Evolutionary conservation across 305 asterid species (phyloP), one percentile per base, ranked within the genome.

Genomic region (Stenogyne calaminthoides): DNA sequence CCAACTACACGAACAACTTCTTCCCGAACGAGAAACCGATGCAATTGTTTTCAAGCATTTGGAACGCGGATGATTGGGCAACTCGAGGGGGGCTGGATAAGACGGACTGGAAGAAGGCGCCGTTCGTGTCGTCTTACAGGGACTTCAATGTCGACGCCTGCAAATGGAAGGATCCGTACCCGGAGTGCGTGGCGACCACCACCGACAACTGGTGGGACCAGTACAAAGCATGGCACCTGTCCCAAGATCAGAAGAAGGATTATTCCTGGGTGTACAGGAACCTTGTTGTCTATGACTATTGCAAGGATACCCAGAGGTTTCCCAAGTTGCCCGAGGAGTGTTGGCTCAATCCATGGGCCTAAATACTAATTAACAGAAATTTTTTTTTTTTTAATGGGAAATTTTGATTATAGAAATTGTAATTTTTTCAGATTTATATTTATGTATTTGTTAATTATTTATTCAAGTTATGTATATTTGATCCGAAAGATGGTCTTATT

Each of bases 11-110:
- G 18, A 94, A 94, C 91, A 83, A 74, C 32, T 94, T 94, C 90
- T 94, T 83, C 84, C 99, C 99, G 0, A 80, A 76, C 15, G 78
- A 86, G 80, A 87, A 91, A 80, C 98, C 98, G 12, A 94, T 94
- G 98, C 86, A 84, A 82, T 63, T 94, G 11, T 90, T 94, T 76
- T 94, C 99, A 4, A 94, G 96, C 87, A 91, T 94, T 27, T 94
- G 97, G 98, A 86, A 94, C 29, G 99, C 95, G 0, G 98, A 93
- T n/a, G 97, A 93, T 76, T 93, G 98, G 97, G 97, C 98, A 7
- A 89, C 99, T 0, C 68, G 96, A 25, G 99, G 98, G 7, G 99
- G 99, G 2, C 79, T 88, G 20, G 97, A 91, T 84, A 94, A 94
- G 83, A 94, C 97, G 14, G 88, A 90, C 81, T 94, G 98, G 96